These are phyloP conservation scores for Prototheca cutis DNA, from an alignment of 163 green algal species.

Conservation along the genomic window DNA sequence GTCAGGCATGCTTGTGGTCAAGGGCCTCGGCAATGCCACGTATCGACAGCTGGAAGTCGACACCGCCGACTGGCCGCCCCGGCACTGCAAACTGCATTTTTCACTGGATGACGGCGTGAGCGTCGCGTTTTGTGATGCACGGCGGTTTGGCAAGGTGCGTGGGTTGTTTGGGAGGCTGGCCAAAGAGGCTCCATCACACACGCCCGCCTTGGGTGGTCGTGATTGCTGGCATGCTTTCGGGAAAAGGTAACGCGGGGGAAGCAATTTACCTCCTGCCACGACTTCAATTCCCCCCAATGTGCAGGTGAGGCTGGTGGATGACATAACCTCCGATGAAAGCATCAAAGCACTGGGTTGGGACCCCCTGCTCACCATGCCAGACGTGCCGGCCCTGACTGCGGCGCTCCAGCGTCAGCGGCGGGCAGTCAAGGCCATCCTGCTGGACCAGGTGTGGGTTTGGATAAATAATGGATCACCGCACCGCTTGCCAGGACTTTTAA, in stretches of 20 bases:
- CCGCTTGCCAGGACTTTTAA: too few species aligned
- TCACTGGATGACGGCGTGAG: slow-evolving; percentile 25
- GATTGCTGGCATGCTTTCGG: too few species aligned
- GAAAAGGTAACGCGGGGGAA: too few species aligned
- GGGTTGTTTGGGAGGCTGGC: not conserved
- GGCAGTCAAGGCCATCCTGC: slow-evolving; percentile 57
- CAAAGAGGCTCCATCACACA: too few species aligned
- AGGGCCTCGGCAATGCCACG: not conserved
- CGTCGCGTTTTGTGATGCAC: slow-evolving; percentile 44
- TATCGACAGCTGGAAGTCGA: not conserved
- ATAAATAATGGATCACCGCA: too few species aligned
- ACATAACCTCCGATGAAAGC: too few species aligned
- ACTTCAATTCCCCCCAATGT: too few species aligned
- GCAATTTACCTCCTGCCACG: too few species aligned
- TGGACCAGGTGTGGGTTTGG: slow-evolving; percentile 43
- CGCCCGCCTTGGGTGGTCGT: too few species aligned
- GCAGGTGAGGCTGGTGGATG: too few species aligned
- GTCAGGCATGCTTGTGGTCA: not conserved
- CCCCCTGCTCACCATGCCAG: slow-evolving; percentile 34
- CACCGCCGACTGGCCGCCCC: not conserved
- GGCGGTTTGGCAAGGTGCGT: slow-evolving; percentile 40
- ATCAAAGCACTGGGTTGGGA: slow-evolving; percentile 52
- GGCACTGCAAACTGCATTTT: slow-evolving; percentile 47
- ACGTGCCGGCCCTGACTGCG: not conserved
- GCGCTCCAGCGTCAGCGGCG: slow-evolving; percentile 18